Conservation (phyloP, 371 early-diverging fungal species). For the Mucor lusitanicus region DNA sequence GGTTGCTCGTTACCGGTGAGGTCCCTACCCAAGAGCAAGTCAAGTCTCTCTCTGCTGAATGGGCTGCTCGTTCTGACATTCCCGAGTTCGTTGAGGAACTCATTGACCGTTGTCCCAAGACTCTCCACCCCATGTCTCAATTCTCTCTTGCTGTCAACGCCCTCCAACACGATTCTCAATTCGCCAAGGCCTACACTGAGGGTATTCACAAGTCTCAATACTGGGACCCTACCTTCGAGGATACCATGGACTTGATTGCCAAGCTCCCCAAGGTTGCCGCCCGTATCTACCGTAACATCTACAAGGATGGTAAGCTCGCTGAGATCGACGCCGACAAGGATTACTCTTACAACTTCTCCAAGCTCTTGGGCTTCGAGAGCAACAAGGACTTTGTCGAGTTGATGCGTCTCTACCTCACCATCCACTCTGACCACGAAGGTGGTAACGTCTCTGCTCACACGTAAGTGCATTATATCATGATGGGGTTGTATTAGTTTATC, state of each 20-base stretch:
- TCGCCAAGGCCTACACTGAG: slow-evolving; percentile 95
- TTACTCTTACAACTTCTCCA: slow-evolving; percentile 95
- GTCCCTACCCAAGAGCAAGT: slow-evolving; percentile 95
- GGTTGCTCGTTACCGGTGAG: slow-evolving; percentile 97
- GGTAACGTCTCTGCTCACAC: slow-evolving; percentile 97
- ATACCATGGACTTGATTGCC: slow-evolving; percentile 97
- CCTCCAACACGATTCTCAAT: slow-evolving; percentile 92
- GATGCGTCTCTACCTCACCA: slow-evolving; percentile 97
- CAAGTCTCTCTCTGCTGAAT: slow-evolving; percentile 89
- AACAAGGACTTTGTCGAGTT: slow-evolving; percentile 93
- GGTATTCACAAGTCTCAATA: slow-evolving; percentile 95
- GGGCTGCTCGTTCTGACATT: slow-evolving; percentile 91
- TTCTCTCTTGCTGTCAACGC: slow-evolving; percentile 95
- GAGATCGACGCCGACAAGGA: slow-evolving; percentile 84
- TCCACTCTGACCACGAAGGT: slow-evolving; percentile 99
- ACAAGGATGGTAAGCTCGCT: slow-evolving; percentile 94
- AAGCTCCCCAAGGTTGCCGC: slow-evolving; percentile 96
- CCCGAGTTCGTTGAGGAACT: slow-evolving; percentile 94
- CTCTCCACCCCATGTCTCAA: slow-evolving; percentile 99
- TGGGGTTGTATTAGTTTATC: too few relatives aligned
- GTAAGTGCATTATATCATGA: slow-evolving; percentile 39
- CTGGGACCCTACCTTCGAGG: slow-evolving; percentile 97
- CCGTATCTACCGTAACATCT: slow-evolving; percentile 98
- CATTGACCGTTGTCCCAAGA: slow-evolving; percentile 96
- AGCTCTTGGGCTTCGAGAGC: slow-evolving; percentile 88